Conservation (phyloP, 768 basidiomycete species). For the Podaxis sp. region DNA sequence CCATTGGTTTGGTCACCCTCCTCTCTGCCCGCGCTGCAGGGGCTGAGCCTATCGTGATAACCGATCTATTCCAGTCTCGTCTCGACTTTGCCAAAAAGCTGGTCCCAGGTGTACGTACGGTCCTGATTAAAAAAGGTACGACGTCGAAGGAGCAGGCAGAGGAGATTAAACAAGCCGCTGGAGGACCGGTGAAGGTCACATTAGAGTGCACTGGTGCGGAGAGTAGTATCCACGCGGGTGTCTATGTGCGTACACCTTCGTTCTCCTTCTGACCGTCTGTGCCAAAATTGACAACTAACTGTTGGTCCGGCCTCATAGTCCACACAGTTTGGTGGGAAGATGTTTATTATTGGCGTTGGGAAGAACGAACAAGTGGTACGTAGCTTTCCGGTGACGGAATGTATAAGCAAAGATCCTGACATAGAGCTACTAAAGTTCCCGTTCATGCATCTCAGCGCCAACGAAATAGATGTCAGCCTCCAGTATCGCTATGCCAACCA, state of each 20-base stretch:
- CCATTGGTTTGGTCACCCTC: constrained; percentile 62
- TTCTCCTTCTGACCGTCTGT: not conserved
- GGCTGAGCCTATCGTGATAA: constrained; percentile 68
- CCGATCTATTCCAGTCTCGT: constrained; percentile 63
- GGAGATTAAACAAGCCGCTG: constrained; percentile 51
- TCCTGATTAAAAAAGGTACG: constrained; percentile 48
- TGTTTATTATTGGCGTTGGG: constrained; percentile 71
- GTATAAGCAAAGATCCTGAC: not conserved
- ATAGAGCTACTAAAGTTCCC: constrained; percentile 44
- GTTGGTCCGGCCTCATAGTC: constrained; percentile 35
- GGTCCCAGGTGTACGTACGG: constrained; percentile 55
- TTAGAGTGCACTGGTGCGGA: constrained; percentile 68
- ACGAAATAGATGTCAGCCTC: constrained; percentile 68
- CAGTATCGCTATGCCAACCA: constrained; percentile 71
- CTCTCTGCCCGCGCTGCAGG: constrained; percentile 67
- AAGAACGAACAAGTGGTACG: constrained; percentile 58
- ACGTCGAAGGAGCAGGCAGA: constrained; percentile 49
- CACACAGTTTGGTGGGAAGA: constrained; percentile 62
- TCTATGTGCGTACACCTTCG: constrained; percentile 39
- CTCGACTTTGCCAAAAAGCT: constrained; percentile 65
- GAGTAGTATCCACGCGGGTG: constrained; percentile 57
- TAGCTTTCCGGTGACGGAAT: not conserved
- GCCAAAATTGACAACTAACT: not conserved
- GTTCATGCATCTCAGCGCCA: constrained; percentile 70
- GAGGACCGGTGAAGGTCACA: constrained; percentile 45